Base-by-base conservation (phyloP, 2,329 filamentous ascomycete species). In the Fusarium sp. region DNA sequence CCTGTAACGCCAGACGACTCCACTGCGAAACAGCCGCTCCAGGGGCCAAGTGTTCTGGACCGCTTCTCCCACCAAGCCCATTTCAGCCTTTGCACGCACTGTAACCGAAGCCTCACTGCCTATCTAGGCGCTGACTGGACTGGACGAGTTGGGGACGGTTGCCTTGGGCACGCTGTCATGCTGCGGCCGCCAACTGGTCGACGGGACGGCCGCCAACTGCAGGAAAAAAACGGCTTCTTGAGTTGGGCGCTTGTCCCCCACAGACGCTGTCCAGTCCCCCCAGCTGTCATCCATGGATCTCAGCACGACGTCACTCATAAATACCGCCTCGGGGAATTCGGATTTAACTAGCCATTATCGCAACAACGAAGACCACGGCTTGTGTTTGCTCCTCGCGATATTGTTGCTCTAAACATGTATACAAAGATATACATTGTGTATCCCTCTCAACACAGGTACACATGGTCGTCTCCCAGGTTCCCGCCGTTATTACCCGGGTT, bases 11-110 rank as follows among this genome's bases (percentile, higher is more conserved):
- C 67, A 37, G 31, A 31, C 27, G 34, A 35, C 40, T 67, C 62
- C 70, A 62, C 59, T 73, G 37, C 59, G 64, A 58, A 57, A 72
- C 64, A 69, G 56, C 64, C 57, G 42, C 69, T 60, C 52, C 60
- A 31, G 31, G 37, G 37, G 38, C 35, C 24, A 31, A 38, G 34
- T 27, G 57, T 40, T 60, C 61, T 66, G 37, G 38, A 27, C 62
- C 57, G 22, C 50, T 31, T 57, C 34, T 40, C 20, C 42, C 40
- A 57, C 67, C 69, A 62, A 58, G 66, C 58, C 27, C 47, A 37
- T 61, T 59, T 42, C 24, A 42, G 56, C n/a, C 34, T 64, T 50
- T 47, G 42, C 14, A 52, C 69, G 38, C 60, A 71, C 70, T 69
- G 69, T 72, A 50, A 24, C 59, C 31, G 54, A 31, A 61, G 57